Evolutionary conservation across 2,329 filamentous ascomycete genomes (phyloP).

Genomic region (Aspergillus sp.): DNA sequence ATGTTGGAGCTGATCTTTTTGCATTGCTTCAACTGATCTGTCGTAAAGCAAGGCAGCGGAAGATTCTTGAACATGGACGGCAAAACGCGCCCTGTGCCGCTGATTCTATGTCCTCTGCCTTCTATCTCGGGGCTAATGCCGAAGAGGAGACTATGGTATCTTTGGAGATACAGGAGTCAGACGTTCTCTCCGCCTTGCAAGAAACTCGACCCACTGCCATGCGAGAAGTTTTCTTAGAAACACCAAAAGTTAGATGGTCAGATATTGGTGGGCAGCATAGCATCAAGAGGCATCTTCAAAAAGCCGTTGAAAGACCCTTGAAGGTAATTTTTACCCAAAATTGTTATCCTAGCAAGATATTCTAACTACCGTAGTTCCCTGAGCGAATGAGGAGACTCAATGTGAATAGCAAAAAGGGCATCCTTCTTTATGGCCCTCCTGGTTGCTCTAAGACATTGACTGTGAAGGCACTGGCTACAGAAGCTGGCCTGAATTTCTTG

Average conservation of each 20-base stretch:
- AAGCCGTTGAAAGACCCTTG: constrained; percentile 55
- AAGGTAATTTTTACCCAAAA: constrained; percentile 35
- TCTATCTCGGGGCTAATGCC: background rate
- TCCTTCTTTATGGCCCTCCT: constrained; percentile 86
- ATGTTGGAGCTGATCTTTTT: constrained; percentile 73
- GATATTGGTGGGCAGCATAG: constrained; percentile 82
- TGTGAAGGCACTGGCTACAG: constrained; percentile 85
- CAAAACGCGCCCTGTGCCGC: background rate
- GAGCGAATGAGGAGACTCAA: constrained; percentile 48
- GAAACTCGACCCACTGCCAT: constrained; percentile 77
- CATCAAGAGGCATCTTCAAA: constrained; percentile 64
- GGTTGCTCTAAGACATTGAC: constrained; percentile 93
- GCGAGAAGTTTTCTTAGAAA: constrained; percentile 83
- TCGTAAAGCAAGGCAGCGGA: constrained; percentile 33
- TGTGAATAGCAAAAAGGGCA: constrained; percentile 66
- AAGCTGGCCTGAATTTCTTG: constrained; percentile 88
- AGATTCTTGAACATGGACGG: constrained; percentile 10
- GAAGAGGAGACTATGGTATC: constrained; percentile 13
- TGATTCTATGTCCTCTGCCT: background rate
- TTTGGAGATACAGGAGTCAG: constrained; percentile 29
- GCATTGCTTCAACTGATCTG: constrained; percentile 56
- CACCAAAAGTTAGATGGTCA: constrained; percentile 77
- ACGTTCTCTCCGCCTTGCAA: constrained; percentile 52
- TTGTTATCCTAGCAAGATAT: background rate
- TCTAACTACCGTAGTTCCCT: constrained; percentile 35